These are phyloP conservation scores for Fusarium succisae DNA, from an alignment of 2,329 filamentous ascomycete genomes.

Conservation along the genomic window DNA sequence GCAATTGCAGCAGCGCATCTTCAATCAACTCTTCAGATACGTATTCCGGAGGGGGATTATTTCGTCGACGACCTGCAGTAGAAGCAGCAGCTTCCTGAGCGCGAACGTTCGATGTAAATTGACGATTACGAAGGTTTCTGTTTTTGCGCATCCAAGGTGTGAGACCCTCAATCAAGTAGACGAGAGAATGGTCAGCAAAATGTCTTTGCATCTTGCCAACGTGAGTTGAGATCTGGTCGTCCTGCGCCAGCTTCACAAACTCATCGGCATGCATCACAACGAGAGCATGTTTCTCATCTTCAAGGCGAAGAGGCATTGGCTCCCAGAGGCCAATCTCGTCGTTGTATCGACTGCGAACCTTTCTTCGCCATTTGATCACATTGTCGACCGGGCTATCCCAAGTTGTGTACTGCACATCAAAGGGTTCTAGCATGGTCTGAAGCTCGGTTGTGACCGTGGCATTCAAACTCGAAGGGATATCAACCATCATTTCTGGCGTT, in stretches of 20 bases:
- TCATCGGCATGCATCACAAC: slow-evolving; percentile 70
- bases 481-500: slow-evolving; percentile 79
- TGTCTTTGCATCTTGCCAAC: slow-evolving; percentile 62
- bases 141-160: slow-evolving; percentile 74
- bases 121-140: slow-evolving; percentile 70
- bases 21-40: slow-evolving; percentile 76
- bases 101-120: slow-evolving; percentile 73
- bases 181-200: slow-evolving; percentile 63
- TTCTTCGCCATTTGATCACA: slow-evolving; percentile 75
- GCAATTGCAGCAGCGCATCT: slow-evolving; percentile 74
- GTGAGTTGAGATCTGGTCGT: slow-evolving; percentile 66
- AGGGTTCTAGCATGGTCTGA: slow-evolving; percentile 59
- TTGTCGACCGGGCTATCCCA: slow-evolving; percentile 59
- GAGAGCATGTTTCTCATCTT: slow-evolving; percentile 69
- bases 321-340: slow-evolving; percentile 71
- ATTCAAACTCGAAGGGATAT: slow-evolving; percentile 68
- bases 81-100: slow-evolving; percentile 46
- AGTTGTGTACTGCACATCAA: slow-evolving; percentile 57
- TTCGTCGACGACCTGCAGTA: slow-evolving; percentile 49
- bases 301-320: slow-evolving; percentile 62
- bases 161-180: slow-evolving; percentile 80
- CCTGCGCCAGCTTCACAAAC: slow-evolving; percentile 69
- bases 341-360: slow-evolving; percentile 71
- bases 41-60: slow-evolving; percentile 55
- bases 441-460: slow-evolving; percentile 57